These are phyloP conservation scores for Eucalyptus polyanthemos DNA, from an alignment of 345 rosid species.

Conservation along the genomic window DNA sequence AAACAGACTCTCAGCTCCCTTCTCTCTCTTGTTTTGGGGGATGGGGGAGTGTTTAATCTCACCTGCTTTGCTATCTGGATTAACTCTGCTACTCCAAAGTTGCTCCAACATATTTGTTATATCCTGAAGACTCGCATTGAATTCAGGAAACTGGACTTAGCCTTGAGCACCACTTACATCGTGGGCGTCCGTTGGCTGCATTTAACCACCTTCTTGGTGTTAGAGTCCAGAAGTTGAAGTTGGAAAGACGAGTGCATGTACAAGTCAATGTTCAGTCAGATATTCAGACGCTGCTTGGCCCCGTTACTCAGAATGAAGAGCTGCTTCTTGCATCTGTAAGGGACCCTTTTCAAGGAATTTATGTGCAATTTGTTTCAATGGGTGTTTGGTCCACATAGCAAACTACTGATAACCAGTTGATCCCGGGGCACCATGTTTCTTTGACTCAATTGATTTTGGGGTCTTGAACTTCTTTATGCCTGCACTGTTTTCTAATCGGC, in stretches of 20 bases:
- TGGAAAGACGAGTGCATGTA: conserved; percentile 47
- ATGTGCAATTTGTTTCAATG: not conserved
- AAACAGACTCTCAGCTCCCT: not conserved
- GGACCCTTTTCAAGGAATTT: not conserved
- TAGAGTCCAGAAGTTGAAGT: conserved; percentile 61
- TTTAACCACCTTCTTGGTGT: conserved; percentile 68
- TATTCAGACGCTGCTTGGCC: conserved; percentile 85
- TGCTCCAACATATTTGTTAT: not conserved
- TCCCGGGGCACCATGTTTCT: not conserved
- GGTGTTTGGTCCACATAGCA: not conserved
- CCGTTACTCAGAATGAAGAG: conserved; percentile 54
- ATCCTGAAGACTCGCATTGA: not conserved
- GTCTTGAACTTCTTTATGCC: not conserved
- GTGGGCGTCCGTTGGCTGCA: conserved; percentile 96
- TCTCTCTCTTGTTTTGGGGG: not conserved
- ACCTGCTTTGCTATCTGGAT: not conserved
- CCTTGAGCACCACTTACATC: conserved; percentile 89
- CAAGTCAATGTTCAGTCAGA: conserved; percentile 72
- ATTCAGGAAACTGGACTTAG: conserved; percentile 75
- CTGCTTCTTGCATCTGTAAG: conserved; percentile 80
- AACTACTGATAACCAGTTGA: not conserved
- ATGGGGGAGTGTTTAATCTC: not conserved
- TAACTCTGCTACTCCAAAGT: not conserved
- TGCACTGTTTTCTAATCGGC: not conserved
- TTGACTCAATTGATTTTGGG: not conserved